Evolutionary conservation across 208 protist species (phyloP), one percentile per base, ranked within the genome.

Genomic region (Trypanosomatidae sp.): DNA sequence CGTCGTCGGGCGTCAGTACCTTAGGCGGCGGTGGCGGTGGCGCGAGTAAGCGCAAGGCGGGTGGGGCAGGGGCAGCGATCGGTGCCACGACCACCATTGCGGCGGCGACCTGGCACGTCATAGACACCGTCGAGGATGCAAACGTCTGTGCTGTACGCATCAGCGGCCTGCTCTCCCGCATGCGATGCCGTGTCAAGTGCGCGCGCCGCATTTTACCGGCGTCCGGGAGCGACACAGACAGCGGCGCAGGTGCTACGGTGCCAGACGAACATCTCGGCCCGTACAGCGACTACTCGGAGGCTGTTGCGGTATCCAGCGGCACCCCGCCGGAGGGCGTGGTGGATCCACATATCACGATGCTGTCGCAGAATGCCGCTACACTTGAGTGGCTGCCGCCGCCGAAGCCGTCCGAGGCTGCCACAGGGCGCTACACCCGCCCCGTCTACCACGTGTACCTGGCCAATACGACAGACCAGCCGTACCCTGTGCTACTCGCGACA

Each of bases 111-210:
- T 97, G 94, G 92, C 89, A 87, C 13, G 91, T 91, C 7, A 84
- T 93, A 66, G 91, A 95, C 50, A 81, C 71, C 3, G 87, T 96
- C 2, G 76, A 80, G 66, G 83, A 89, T 55, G 86, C 89, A 43
- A 87, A 80, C 47, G 86, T 87, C 55, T 95, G 90, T 52, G 85
- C 86, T 6, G 74, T 97, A 17, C 90, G 86, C 53, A 79, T 92
- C 41, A 77, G 78, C 33, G 83, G 80, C 0, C 80, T 87, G 39
- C 71, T 87, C 12, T 79, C 70, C 0, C 90, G 91, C 58, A 80
- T 96, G 76, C 92, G 94, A 0, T 97, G 86, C 65, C 92, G 94
- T 36, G 87, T 98, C 60, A 90, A 90, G 76, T 93, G 84, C 72
- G 74, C 68, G 22, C 82, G 80, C 4, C 71, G 62, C 67, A 41